phyloP scores from a whole-genome alignment of 345 rosid species.

The Acer yangbiense region DNA sequence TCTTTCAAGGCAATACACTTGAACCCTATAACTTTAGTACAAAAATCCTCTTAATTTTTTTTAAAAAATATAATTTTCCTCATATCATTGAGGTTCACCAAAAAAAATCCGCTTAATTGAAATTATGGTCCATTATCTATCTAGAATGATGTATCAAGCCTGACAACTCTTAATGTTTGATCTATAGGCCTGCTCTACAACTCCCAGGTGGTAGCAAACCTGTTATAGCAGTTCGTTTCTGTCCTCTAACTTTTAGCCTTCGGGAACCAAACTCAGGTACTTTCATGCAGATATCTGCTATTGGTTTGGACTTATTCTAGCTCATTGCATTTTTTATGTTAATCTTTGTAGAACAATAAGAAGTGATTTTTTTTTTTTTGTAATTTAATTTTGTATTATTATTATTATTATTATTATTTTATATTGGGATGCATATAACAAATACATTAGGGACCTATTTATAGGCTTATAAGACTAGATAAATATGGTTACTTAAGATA shows the following conservation, averaged over 20 bases:
- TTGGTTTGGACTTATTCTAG: not conserved
- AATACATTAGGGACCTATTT: no score
- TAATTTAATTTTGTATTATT: no score
- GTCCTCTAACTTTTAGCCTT: slow-evolving; percentile 68
- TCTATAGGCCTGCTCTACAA: slow-evolving; percentile 76
- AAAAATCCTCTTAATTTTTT: not conserved
- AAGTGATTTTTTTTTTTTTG: no score
- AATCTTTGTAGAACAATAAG: not conserved
- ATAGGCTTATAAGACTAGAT: no score
- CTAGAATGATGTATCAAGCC: not conserved
- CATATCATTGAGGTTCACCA: no score
- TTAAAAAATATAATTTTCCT: not conserved
- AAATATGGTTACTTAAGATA: no score
- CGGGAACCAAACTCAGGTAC: slow-evolving; percentile 68
- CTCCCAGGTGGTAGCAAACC: slow-evolving; percentile 94
- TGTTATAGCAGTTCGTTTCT: slow-evolving; percentile 87
- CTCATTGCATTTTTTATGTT: not conserved
- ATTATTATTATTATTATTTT: no score
- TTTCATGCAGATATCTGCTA: not conserved
- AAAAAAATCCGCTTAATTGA: not conserved
- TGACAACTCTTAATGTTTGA: slow-evolving; percentile 5
- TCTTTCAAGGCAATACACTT: slow-evolving; percentile 69
- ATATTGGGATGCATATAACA: no score
- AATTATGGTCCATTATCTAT: not conserved
- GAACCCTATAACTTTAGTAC: not conserved